Percentiles rank a stretch among this genome's conserved stretches.
Conservation (phyloP, 2,329 filamentous ascomycete species). For the Neofusicoccum laricinum region DNA sequence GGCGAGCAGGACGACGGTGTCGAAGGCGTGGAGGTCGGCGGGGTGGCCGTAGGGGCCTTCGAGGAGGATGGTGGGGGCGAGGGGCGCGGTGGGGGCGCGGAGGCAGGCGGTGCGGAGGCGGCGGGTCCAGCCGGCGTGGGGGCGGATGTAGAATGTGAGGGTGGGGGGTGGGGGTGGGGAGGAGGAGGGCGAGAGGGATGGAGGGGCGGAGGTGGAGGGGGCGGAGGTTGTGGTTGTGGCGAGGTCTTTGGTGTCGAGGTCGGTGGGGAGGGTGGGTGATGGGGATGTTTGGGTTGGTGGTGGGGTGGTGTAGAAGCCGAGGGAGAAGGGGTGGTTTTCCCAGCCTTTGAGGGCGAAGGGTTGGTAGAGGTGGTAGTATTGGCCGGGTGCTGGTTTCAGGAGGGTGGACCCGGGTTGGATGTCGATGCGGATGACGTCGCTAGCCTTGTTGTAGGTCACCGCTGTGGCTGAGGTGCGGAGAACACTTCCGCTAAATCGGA, state of each 20-base stretch:
- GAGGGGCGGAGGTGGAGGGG: conserved; percentile 22
- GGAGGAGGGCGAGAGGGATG: conserved; percentile 6
- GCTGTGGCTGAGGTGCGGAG: conserved; percentile 34
- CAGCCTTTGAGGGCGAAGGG: conserved; percentile 44
- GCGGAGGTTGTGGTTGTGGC: conserved; percentile 14
- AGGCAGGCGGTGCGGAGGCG: conserved; percentile 41
- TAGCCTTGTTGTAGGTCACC: conserved; percentile 43
- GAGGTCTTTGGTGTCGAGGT: not conserved
- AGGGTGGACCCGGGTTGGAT: conserved; percentile 35
- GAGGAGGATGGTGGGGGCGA: conserved; percentile 40
- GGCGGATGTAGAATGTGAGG: conserved; percentile 50
- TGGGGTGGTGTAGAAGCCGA: conserved; percentile 31
- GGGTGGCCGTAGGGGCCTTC: conserved; percentile 51
- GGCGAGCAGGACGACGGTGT: conserved; percentile 34
- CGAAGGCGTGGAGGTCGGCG: conserved; percentile 41
- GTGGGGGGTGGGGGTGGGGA: conserved; percentile 5
- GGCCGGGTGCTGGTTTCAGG: conserved; percentile 41
- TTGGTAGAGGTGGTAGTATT: conserved; percentile 52
- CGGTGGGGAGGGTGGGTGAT: not conserved
- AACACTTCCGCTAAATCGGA: conserved; percentile 25
- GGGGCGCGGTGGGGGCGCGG: conserved; percentile 19
- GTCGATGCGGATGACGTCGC: conserved; percentile 49
- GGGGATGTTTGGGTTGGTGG: not conserved
- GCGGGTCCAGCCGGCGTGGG: conserved; percentile 51
- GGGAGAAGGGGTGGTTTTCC: conserved; percentile 53